Base-by-base conservation (phyloP, 2,329 filamentous ascomycete genomes). In the Tolypocladium ovalisporum region DNA sequence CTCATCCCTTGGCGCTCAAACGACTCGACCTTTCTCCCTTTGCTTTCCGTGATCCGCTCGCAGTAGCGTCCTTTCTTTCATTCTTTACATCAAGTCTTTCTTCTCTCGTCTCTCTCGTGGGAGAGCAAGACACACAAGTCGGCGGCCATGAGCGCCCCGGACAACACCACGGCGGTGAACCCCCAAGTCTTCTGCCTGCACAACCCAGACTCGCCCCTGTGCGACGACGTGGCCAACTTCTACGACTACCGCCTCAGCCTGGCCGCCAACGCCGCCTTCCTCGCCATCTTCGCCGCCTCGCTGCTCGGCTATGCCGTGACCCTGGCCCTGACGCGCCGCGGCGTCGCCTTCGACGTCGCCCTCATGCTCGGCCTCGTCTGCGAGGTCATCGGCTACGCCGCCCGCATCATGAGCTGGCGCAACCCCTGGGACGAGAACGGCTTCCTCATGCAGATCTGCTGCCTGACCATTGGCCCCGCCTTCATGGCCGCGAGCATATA, bases 401-500 rank as follows among this genome's bases (percentile, higher is more conserved):
- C 79, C 3, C 76, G 85, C 12, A 70, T 87, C 36, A 71, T 79
- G 63, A 78, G 82, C 64, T 77, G 77, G 64, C 54, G 76, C 40
- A 78, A 87, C 63, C 77, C 76, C 4, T 86, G 76, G 73, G 62
- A 63, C n/a, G 66, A 75, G 60, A 66, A 70, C 44, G 70, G 72
- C 24, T 81, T 81, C 67, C 64, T 80, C 57, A 79, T 84, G 40
- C 82, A 86, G 66, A 79, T 85, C 40, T 77, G 81, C 64, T 82
- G 79, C 61, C 73, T 89, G 57, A 87, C 84, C 4, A 78, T 87
- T 58, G 84, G 75, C 0, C 85, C 86, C 0, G 84, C 84, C 1
- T 87, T 87, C 65, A 75, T 87, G 66, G 79, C 82, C 10, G 85
- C 82, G 1, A 81, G 77, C 1, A 78, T 88, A 44, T 88, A 88